These are phyloP conservation scores for Debaryomycetaceae sp. DNA, from an alignment of 1,139 yeast species.

Conservation along the genomic window DNA sequence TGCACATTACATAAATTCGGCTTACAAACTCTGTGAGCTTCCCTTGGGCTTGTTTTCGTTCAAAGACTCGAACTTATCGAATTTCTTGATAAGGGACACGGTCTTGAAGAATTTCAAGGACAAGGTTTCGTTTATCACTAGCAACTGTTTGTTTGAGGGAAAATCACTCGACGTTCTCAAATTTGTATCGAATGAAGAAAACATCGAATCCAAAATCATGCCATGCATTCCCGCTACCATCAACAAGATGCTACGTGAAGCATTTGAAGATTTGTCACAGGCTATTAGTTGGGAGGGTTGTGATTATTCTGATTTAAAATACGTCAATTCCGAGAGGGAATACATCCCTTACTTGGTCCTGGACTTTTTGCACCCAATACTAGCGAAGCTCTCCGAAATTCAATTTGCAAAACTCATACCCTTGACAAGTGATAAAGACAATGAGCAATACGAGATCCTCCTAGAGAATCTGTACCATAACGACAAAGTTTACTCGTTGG, in stretches of 20 bases:
- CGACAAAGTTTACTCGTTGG: slow-evolving; percentile 8
- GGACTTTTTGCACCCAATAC: slow-evolving; percentile 9
- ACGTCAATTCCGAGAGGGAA: slow-evolving; percentile 2
- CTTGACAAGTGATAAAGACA: slow-evolving; percentile 1
- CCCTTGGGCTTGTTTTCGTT: slow-evolving; percentile 19
- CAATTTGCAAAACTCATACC: slow-evolving; percentile 1
- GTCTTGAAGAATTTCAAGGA: slow-evolving; percentile 9
- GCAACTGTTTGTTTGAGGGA: slow-evolving; percentile 17
- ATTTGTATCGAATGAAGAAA: slow-evolving; percentile 10
- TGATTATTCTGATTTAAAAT: neutral
- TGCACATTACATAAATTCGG: slow-evolving; percentile 16
- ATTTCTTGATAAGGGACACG: slow-evolving; percentile 9
- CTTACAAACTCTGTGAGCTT: slow-evolving; percentile 15
- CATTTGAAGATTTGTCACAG: slow-evolving; percentile 10
- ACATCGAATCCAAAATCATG: slow-evolving; percentile 11
- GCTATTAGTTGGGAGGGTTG: slow-evolving; percentile 3
- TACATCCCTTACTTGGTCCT: slow-evolving; percentile 3
- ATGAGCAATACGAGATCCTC: slow-evolving; percentile 6
- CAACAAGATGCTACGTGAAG: slow-evolving; percentile 6
- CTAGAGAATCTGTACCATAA: slow-evolving; percentile 6
- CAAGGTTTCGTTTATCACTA: slow-evolving; percentile 15
- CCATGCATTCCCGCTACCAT: slow-evolving; percentile 17
- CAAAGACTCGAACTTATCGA: slow-evolving; percentile 8
- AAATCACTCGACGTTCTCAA: slow-evolving; percentile 15
- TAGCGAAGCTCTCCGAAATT: slow-evolving; percentile 5